phyloP scores from a whole-genome alignment of 2,329 filamentous ascomycete species.

The Ophiocordyceps camponoti-saundersi region DNA sequence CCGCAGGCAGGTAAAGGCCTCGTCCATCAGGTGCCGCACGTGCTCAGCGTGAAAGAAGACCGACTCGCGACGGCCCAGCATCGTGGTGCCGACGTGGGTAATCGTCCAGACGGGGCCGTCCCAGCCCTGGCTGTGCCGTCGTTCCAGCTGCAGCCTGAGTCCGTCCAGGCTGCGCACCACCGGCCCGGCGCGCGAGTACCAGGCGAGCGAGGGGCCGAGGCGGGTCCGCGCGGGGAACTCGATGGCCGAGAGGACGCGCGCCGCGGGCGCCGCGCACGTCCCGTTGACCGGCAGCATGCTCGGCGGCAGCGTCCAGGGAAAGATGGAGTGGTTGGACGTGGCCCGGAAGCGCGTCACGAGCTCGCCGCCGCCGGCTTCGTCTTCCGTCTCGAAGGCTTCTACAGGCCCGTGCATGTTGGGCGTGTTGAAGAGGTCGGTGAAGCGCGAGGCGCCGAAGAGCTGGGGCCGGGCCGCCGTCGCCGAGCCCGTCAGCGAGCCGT shows the following conservation, averaged over 20 bases:
- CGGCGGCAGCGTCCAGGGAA: conserved; percentile 80
- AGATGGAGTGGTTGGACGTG: conserved; percentile 66
- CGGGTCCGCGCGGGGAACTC: conserved; percentile 37
- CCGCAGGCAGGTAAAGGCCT: conserved; percentile 65
- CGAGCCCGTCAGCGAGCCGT: conserved; percentile 54
- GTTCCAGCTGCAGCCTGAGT: conserved; percentile 48
- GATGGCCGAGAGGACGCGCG: conserved; percentile 52
- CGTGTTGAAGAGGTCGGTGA: conserved; percentile 67
- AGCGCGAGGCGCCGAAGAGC: conserved; percentile 73
- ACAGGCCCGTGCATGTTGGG: conserved; percentile 41
- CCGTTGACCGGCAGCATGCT: conserved; percentile 61
- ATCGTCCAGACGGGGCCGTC: conserved; percentile 45
- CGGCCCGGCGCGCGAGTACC: conserved; percentile 20
- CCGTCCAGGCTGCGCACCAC: conserved; percentile 36
- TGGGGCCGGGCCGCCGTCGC: conserved; percentile 64
- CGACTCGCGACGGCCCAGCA: conserved; percentile 74
- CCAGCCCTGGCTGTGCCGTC: conserved; percentile 31
- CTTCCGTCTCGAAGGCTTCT: conserved; percentile 21
- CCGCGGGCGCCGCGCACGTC: conserved; percentile 54
- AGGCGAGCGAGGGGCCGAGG: conserved; percentile 16
- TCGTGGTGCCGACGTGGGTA: conserved; percentile 63
- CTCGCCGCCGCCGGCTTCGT: conserved; percentile 26
- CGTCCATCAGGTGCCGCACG: conserved; percentile 61
- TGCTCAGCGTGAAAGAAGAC: conserved; percentile 65
- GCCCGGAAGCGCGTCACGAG: conserved; percentile 22